A percentile compares a stretch with the other conserved stretches of the same genome.
Conservation (phyloP, 345 rosid species). For the Eucalyptus rudis region DNA sequence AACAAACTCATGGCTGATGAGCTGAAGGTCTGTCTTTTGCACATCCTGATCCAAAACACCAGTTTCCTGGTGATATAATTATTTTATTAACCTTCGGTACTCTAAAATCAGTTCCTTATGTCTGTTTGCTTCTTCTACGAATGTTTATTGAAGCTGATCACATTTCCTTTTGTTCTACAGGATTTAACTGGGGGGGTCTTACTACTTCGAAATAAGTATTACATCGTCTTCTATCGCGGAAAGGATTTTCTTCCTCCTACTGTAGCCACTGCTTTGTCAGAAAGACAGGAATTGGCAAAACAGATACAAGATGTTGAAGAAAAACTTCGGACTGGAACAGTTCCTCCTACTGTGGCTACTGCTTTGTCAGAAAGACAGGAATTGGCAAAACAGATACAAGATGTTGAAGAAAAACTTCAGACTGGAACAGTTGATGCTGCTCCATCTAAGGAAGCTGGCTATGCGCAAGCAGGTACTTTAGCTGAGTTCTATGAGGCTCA, state of each 20-base stretch:
- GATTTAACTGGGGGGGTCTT: slow-evolving; percentile 80
- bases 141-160: background rate
- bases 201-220: slow-evolving; percentile 89
- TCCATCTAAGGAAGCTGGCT: slow-evolving; percentile 31
- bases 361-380: slow-evolving; percentile 83
- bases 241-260: slow-evolving; percentile 90
- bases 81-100: background rate
- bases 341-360: slow-evolving; percentile 42
- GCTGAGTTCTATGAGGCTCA: slow-evolving; percentile 98
- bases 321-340: slow-evolving; percentile 35
- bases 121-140: background rate
- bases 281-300: slow-evolving; percentile 66
- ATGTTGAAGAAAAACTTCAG: slow-evolving; percentile 73
- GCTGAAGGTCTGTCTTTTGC: slow-evolving; percentile 51
- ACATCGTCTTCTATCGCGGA: slow-evolving; percentile 90
- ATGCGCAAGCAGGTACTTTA: slow-evolving; percentile 77
- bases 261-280: slow-evolving; percentile 81
- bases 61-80: background rate
- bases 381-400: slow-evolving; percentile 61
- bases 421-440: slow-evolving; percentile 25
- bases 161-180: slow-evolving; percentile 20
- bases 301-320: slow-evolving; percentile 85
- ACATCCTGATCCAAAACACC: background rate
- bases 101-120: background rate
- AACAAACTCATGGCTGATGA: slow-evolving; percentile 97